A percentile compares a stretch with the other conserved stretches of the same genome.
Evolutionary conservation across 2,329 filamentous ascomycete species (phyloP).

Genomic region (Aureobasidium mangrovei): DNA sequence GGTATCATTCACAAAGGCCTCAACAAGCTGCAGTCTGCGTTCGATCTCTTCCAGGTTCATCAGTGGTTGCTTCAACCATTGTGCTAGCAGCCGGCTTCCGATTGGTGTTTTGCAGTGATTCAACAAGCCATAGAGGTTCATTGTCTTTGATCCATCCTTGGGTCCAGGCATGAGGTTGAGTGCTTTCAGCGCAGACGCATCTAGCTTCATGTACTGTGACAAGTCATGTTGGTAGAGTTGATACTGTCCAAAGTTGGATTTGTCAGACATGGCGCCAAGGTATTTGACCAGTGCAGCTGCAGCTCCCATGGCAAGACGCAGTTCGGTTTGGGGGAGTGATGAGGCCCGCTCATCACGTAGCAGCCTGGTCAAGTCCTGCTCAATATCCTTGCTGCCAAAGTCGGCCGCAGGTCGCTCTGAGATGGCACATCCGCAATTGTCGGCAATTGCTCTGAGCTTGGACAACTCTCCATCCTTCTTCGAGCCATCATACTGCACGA

Average conservation of each 20-base stretch:
- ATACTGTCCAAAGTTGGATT: conserved; percentile 94
- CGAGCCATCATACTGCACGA: conserved; percentile 68
- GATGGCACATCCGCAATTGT: conserved; percentile 84
- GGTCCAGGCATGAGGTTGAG: conserved; percentile 96
- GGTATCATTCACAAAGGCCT: conserved; percentile 88
- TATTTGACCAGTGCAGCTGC: conserved; percentile 93
- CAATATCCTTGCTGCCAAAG: conserved; percentile 84
- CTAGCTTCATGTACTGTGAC: conserved; percentile 95
- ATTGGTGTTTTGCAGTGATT: conserved; percentile 98
- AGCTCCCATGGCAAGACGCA: conserved; percentile 93
- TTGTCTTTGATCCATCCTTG: conserved; percentile 88
- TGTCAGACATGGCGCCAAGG: conserved; percentile 77
- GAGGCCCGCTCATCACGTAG: conserved; percentile 78
- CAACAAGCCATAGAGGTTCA: conserved; percentile 88
- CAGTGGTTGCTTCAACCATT: conserved; percentile 95
- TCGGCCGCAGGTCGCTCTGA: conserved; percentile 69
- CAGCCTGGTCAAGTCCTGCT: conserved; percentile 82
- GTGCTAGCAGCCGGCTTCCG: conserved; percentile 78
- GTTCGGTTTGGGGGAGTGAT: conserved; percentile 76
- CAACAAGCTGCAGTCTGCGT: conserved; percentile 84
- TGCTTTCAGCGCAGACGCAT: conserved; percentile 86
- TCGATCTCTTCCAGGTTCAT: conserved; percentile 89
- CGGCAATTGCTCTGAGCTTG: conserved; percentile 81
- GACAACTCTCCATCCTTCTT: conserved; percentile 81
- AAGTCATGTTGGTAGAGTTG: conserved; percentile 95